Evolutionary conservation across 2,329 filamentous ascomycete genomes (phyloP).

Genomic region (Fusarium virguliforme): DNA sequence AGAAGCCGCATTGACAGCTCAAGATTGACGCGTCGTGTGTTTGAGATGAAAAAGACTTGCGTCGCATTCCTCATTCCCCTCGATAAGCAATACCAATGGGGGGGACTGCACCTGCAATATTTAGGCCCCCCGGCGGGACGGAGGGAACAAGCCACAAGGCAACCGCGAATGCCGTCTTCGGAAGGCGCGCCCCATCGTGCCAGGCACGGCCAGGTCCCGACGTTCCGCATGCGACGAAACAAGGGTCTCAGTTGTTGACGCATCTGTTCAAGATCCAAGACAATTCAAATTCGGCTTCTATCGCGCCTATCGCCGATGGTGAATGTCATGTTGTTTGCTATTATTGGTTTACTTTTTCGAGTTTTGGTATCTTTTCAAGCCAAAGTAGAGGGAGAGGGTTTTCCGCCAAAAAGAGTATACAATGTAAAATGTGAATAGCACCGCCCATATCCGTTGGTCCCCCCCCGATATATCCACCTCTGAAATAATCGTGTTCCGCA

Average conservation of each 20-base stretch:
- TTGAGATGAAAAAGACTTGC: slow-evolving; percentile 27
- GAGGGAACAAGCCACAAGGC: slow-evolving; percentile 4
- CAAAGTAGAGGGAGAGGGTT: not conserved
- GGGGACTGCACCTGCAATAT: slow-evolving; percentile 6
- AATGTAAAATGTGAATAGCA: slow-evolving; percentile 4
- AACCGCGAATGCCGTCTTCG: slow-evolving; percentile 41
- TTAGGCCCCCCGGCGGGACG: not conserved
- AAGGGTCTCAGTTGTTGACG: slow-evolving; percentile 21
- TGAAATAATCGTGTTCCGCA: slow-evolving; percentile 8
- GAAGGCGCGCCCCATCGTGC: slow-evolving; percentile 38
- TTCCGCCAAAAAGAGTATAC: not conserved
- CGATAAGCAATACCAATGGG: not conserved
- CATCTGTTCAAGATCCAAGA: slow-evolving; percentile 26
- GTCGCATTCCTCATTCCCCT: slow-evolving; percentile 33
- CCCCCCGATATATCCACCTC: slow-evolving; percentile 31
- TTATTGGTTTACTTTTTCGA: not conserved
- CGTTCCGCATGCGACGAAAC: slow-evolving; percentile 37
- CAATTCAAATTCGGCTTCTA: slow-evolving; percentile 24
- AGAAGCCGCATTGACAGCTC: slow-evolving; percentile 24
- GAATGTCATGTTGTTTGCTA: slow-evolving; percentile 3
- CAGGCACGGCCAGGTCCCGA: slow-evolving; percentile 5
- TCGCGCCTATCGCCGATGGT: slow-evolving; percentile 20
- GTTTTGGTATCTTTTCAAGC: slow-evolving; percentile 7
- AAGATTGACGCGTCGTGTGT: slow-evolving; percentile 32
- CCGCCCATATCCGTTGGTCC: slow-evolving; percentile 4